phyloP scores from a whole-genome alignment of 345 rosid genomes.

The Pistacia vera region DNA sequence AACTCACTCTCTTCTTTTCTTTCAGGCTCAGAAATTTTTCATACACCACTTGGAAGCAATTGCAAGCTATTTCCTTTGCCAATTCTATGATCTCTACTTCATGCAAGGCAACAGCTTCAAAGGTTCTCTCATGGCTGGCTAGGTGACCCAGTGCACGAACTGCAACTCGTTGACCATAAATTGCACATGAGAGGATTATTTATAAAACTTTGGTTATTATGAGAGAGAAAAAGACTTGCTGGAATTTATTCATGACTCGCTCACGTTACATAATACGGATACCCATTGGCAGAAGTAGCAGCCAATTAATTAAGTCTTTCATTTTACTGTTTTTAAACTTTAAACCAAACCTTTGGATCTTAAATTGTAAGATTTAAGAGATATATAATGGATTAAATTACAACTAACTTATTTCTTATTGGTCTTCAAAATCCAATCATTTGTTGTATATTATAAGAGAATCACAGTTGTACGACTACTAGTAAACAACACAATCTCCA shows the following conservation, averaged over 20 bases:
- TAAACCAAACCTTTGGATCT: background rate
- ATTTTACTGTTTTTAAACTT: too few relatives aligned
- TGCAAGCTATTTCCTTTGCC: slow-evolving; percentile 53
- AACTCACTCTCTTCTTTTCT: slow-evolving; percentile 49
- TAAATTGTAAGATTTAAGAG: too few relatives aligned
- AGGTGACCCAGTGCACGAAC: slow-evolving; percentile 74
- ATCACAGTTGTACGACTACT: background rate
- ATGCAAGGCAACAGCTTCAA: slow-evolving; percentile 49
- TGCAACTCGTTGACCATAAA: slow-evolving; percentile 84
- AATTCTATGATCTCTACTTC: slow-evolving; percentile 53
- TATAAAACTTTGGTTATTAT: background rate
- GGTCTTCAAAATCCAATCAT: background rate
- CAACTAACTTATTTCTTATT: too few relatives aligned
- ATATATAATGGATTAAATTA: too few relatives aligned
- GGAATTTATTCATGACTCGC: too few relatives aligned
- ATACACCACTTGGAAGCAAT: slow-evolving; percentile 51
- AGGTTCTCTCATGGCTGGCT: slow-evolving; percentile 59
- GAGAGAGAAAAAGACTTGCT: background rate
- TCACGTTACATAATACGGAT: too few relatives aligned
- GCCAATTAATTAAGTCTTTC: too few relatives aligned
- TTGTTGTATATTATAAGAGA: background rate
- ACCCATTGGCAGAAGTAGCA: background rate
- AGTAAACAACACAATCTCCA: background rate
- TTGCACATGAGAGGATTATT: background rate
- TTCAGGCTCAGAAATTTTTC: slow-evolving; percentile 49